Evolutionary conservation across 495 filamentous ascomycete species (phyloP), one percentile per base, ranked within the genome.

Genomic region (Poronia punctata): DNA sequence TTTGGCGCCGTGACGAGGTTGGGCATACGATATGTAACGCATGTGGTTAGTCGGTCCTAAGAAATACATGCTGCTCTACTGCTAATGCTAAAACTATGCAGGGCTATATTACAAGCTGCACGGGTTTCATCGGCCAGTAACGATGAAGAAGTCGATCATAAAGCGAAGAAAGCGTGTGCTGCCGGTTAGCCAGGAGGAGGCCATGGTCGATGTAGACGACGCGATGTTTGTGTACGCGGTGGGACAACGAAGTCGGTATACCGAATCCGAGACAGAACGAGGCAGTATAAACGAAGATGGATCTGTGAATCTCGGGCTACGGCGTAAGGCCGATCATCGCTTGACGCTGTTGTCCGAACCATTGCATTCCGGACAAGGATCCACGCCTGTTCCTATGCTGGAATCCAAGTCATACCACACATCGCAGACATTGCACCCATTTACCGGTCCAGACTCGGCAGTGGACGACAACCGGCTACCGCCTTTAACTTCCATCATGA

Each of bases 21-120:
- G 93, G 93, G 10, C 88, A 96, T 68, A 95, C 88, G 4, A 97
- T 98, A 45, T 98, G 92, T 68, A 98, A 98, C 67, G 92, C 92
- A 38, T 98, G 92, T 63, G 92, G 92, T 95, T 75, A 54, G 86
- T 73, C 46, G 30, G 30, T 17, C 3, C 41, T 27, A 40, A n/a
- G 8, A n/a, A 7, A 9, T 15, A 15, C 20, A 14, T 45, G 27
- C 19, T 37, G 23, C 14, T 36, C 55, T 57, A 45, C n/a, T n/a
- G n/a, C n/a, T n/a, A n/a, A n/a, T n/a, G n/a, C n/a, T n/a, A n/a
- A n/a, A 52, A 43, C 35, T 38, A 22, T 33, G 9, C 46, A 96
- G 89, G 89, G 21, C 67, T 97, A n/a, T 97, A 97, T 56, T 86
- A 94, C 62, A 98, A 97, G 60, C 79, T 98, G 1, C 92, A 98